Evolutionary conservation across 164 flowering plant genomes (phyloP), one percentile per base, ranked within the genome.

Genomic region (Dillenia suffruticosa): DNA sequence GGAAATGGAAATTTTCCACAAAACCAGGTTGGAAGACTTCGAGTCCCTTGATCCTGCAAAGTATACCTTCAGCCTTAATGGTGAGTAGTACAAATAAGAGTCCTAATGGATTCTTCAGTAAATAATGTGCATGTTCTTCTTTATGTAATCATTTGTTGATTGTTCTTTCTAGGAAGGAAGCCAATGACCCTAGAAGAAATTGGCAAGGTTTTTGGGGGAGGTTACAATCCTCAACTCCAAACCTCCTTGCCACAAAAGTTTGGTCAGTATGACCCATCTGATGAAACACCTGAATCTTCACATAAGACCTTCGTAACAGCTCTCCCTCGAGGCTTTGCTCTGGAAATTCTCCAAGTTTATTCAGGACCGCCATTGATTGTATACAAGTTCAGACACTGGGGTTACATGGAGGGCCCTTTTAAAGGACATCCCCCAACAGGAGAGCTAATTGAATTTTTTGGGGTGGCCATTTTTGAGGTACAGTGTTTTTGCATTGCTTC

Each of bases 321-420:
- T 2, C 84, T 89, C 46, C 87, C 92, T 14, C 74, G 96, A 4
- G 96, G 96, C 13, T 86, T 88, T 57, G 90, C 88, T 9, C 12
- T 82, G 2, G 96, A 89, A 54, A 69, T 86, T 53, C 45, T 84
- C 9, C 76, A 81, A 1, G 96, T 86, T 19, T 89, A 81, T 53
- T 76, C 90, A 0, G 92, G 89, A 3, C 87, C 90, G 1, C 96
- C 96, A 0, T 63, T 62, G 64, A 78, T 89, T 19, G 78, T 62
- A 0, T 90, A 80, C 78, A 84, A 87, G 72, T 90, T 87, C 76
- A 76, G 96, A 72, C 96, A 90, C 59, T 90, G 96, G 93, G 89
- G 80, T 17, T 84, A 56, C 76, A 80, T 82, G 85, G 96, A 90
- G 49, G 91, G 92, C 22, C 88, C 96, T 65, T 90, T 84, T 72